Conservation (phyloP, 768 basidiomycete species). For the Royoungia palumana region DNA sequence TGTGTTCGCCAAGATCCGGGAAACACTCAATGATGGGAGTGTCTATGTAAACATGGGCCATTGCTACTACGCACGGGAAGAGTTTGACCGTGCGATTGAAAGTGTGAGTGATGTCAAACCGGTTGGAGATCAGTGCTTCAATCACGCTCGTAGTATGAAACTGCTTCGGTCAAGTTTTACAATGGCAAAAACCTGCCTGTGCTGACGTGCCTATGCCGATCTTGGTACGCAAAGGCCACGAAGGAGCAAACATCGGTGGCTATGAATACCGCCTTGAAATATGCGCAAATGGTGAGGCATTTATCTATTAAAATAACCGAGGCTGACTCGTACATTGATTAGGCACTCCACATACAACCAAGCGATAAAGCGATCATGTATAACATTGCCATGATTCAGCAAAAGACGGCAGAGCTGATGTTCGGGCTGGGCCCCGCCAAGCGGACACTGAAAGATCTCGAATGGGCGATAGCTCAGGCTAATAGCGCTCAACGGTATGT, state of each 20-base stretch:
- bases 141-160: constrained; percentile 68
- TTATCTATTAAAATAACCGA: not conserved
- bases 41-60: constrained; percentile 97
- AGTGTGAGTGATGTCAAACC: constrained; percentile 53
- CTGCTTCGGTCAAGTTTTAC: constrained; percentile 79
- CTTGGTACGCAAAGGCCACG: constrained; percentile 93
- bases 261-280: constrained; percentile 82
- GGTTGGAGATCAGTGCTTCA: too few species aligned
- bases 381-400: constrained; percentile 98
- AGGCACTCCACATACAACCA: constrained; percentile 86
- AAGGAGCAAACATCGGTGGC: constrained; percentile 80
- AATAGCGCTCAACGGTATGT: constrained; percentile 81
- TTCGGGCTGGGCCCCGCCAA: constrained; percentile 70
- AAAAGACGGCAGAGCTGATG: constrained; percentile 91
- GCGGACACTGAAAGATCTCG: constrained; percentile 77
- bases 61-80: constrained; percentile 88
- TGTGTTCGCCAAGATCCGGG: constrained; percentile 87
- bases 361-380: constrained; percentile 88
- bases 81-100: constrained; percentile 95
- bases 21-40: constrained; percentile 76
- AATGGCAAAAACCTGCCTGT: constrained; percentile 69
- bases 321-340: constrained; percentile 1
- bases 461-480: constrained; percentile 75
- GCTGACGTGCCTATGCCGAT: constrained; percentile 81
- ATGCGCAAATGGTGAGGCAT: constrained; percentile 67